Base-by-base conservation (phyloP, 2,329 filamentous ascomycete genomes). In the Atkinsonella texensis region DNA sequence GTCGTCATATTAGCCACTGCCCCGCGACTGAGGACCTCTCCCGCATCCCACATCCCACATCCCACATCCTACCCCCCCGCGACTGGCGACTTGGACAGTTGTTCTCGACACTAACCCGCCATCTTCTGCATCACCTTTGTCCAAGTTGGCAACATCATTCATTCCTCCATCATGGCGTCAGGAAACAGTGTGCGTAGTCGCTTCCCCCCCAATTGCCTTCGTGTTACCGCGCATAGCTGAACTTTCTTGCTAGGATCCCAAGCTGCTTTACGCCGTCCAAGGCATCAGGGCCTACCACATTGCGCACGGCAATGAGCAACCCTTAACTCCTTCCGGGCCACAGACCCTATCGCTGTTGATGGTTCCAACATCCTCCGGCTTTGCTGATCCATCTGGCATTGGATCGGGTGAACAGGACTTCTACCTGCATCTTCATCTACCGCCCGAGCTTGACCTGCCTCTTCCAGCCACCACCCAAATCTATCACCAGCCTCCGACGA, bases 401-500 rank as follows among this genome's bases (percentile, higher is more conserved):
- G 75, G 80, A 51, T 59, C 65, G 46, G 74, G 80, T 57, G 85
- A 90, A 63, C 87, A 96, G 65, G 93, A 97, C 73, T 97, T 96
- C 72, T 97, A 97, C 67, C 81, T 98, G 5, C 91, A 97, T 68
- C 80, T 98, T 23, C 89, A 96, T 62, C 81, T 97, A 10, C 90
- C 91, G 13, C 91, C 91, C 18, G 91, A 96, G 74, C 81, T 98
- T 60, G 91, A 97, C 61, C 80, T 97, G 6, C 88, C 93, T 6
- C 77, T 97, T 13, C 93, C 93, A 12, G 91, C 91, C 17, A 97
- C 90, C 0, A 97, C 93, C 0, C 91, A 97, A 67, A 93, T 98
- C 65, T 97, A 95, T 70, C 89, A 95, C 68, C 89, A 97, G 70
- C 89, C 90, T 7, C 91, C 91, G 0, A 82, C 77, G 56, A 95